Conservation (phyloP, 768 basidiomycete genomes). For the Russula emetica region DNA sequence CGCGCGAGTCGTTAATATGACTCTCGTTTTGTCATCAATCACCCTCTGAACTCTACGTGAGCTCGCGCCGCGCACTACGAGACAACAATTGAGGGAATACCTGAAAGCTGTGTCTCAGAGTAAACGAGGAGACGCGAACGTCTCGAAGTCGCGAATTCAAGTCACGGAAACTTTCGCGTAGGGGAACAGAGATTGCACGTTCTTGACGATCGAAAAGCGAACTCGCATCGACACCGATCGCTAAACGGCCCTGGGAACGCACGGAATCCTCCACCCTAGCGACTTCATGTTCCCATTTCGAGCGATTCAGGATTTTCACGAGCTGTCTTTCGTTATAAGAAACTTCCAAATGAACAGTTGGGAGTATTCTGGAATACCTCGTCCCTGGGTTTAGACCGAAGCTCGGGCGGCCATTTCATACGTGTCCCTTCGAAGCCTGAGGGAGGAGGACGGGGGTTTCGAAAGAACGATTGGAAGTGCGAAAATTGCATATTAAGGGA, state of each 20-base stretch:
- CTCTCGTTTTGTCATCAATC: slow-evolving; percentile 43
- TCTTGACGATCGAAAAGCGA: slow-evolving; percentile 42
- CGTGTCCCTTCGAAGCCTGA: slow-evolving; percentile 40
- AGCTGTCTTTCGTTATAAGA: slow-evolving; percentile 38
- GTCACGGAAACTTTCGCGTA: slow-evolving; percentile 29
- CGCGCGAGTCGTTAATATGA: slow-evolving; percentile 41
- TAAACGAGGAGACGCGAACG: slow-evolving; percentile 36
- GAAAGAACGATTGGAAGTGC: not conserved
- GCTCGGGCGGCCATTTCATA: slow-evolving; percentile 43
- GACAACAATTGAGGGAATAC: slow-evolving; percentile 31
- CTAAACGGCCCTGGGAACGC: slow-evolving; percentile 44
- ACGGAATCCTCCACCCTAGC: slow-evolving; percentile 40
- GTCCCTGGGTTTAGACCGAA: slow-evolving; percentile 43
- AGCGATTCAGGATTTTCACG: slow-evolving; percentile 40
- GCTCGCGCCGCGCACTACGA: not conserved
- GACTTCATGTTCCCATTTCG: slow-evolving; percentile 39
- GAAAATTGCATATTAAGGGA: not conserved
- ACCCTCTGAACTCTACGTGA: slow-evolving; percentile 41
- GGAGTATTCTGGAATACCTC: slow-evolving; percentile 39
- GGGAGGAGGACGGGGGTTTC: not conserved
- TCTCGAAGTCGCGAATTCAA: slow-evolving; percentile 32
- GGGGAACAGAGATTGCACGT: not conserved
- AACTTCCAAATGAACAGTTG: not conserved
- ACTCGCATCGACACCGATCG: slow-evolving; percentile 47
- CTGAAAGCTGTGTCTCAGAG: slow-evolving; percentile 44